A percentile compares a stretch with the other conserved stretches of the same genome.
Evolutionary conservation across 495 filamentous ascomycete species (phyloP).

Genomic region (Podospora conica): DNA sequence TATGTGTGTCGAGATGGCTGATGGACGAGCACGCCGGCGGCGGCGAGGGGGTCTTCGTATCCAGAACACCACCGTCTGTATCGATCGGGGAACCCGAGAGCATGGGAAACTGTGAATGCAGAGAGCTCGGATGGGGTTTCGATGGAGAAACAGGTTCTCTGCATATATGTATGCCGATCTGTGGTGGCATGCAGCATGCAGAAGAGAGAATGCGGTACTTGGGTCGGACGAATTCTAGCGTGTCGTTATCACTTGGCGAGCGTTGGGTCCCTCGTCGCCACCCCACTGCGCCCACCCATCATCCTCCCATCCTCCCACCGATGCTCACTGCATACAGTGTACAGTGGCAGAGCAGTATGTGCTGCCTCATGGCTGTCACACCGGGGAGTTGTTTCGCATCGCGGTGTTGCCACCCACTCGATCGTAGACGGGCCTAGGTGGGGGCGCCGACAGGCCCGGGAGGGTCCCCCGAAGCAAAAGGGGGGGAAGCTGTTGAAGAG

Average conservation of each 20-base stretch:
- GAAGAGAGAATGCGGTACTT: not conserved
- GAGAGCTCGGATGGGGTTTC: not conserved
- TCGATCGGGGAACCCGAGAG: conserved; percentile 4
- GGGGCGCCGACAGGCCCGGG: not conserved
- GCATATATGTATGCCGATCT: conserved; percentile 8
- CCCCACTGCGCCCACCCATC: not conserved
- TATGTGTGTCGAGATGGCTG: not conserved
- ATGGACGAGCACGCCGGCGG: not conserved
- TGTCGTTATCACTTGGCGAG: not conserved
- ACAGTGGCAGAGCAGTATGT: no score
- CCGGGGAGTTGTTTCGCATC: not conserved
- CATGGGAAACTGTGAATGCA: conserved; percentile 3
- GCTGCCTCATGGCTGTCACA: not conserved
- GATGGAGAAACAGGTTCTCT: conserved; percentile 2
- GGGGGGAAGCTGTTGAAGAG: not conserved
- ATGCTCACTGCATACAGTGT: not conserved
- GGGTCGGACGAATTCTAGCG: not conserved
- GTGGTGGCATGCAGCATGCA: conserved; percentile 13
- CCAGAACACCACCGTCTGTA: not conserved
- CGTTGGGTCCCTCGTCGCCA: not conserved
- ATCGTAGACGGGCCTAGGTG: not conserved
- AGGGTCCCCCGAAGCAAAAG: not conserved
- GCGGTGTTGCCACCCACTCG: not conserved
- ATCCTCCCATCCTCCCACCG: not conserved
- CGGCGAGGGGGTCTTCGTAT: not conserved